These are phyloP conservation scores for Eleusine coracana DNA, from an alignment of 176 grass and related monocot genomes.

Conservation along the genomic window DNA sequence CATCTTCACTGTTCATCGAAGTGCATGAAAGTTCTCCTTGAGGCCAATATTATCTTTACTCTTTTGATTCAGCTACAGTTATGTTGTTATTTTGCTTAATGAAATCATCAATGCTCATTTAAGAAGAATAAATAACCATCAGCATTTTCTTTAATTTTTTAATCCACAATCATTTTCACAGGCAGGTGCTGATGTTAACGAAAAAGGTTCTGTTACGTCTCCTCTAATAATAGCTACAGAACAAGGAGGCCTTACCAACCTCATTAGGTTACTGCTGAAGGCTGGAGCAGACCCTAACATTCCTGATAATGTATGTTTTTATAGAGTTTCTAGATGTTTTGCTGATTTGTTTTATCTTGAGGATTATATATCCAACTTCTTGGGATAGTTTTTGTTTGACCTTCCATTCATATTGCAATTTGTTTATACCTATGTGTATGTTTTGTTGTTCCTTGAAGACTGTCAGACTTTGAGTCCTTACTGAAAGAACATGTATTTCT, in stretches of 20 bases:
- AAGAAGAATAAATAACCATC: too few relatives aligned
- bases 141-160: not conserved
- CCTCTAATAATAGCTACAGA: slow-evolving; percentile 28
- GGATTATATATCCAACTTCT: not conserved
- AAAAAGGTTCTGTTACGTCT: not conserved
- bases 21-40: slow-evolving; percentile 52
- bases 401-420: not conserved
- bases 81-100: not conserved
- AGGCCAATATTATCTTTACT: slow-evolving; percentile 33
- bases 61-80: not conserved
- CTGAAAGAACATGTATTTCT: too few relatives aligned
- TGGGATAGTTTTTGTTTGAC: not conserved
- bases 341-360: not conserved
- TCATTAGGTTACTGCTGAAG: slow-evolving; percentile 38
- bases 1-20: slow-evolving; percentile 33
- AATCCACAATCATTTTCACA: not conserved
- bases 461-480: too few relatives aligned
- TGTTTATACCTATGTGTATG: not conserved
- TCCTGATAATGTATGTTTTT: slow-evolving; percentile 44
- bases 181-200: slow-evolving; percentile 56
- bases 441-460: too few relatives aligned
- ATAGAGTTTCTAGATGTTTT: slow-evolving; percentile 7
- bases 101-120: not conserved
- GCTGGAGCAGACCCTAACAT: slow-evolving; percentile 53
- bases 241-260: slow-evolving; percentile 32